These are phyloP conservation scores for Acacia confusa DNA, from an alignment of 306 rosid species.

Conservation along the genomic window DNA sequence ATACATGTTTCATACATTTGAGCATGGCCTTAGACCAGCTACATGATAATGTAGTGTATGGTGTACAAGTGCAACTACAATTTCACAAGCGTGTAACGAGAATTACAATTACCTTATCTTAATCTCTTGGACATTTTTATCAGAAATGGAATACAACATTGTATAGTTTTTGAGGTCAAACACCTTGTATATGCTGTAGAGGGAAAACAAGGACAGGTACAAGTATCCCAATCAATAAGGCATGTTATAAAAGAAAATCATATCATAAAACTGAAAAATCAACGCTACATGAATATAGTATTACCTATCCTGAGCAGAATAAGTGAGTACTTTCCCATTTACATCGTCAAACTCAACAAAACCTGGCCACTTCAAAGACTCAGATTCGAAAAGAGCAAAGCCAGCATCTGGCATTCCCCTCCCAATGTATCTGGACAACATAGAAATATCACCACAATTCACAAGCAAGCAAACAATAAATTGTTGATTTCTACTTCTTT, in stretches of 20 bases:
- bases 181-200: conserved; percentile 83
- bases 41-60: neutral
- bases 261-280: conserved; percentile 2
- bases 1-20: neutral
- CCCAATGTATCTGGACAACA: conserved; percentile 69
- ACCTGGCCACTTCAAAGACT: conserved; percentile 97
- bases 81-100: conserved; percentile 8
- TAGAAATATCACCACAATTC: conserved; percentile 30
- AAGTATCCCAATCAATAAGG: conserved; percentile 26
- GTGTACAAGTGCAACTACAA: neutral
- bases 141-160: conserved; percentile 87
- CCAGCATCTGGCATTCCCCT: conserved; percentile 94
- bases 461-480: conserved; percentile 26
- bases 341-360: conserved; percentile 99
- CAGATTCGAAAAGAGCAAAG: conserved; percentile 94
- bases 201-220: neutral
- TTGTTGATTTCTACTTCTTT: neutral
- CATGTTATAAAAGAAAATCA: conserved; percentile 6
- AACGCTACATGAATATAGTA: conserved; percentile 8
- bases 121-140: conserved; percentile 93
- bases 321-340: conserved; percentile 94
- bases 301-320: conserved; percentile 90
- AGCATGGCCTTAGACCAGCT: conserved; percentile 19
- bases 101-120: conserved; percentile 85
- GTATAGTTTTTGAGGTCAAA: conserved; percentile 93